These are phyloP conservation scores for Lactarius psammicola DNA, from an alignment of 768 basidiomycete species.

Conservation along the genomic window DNA sequence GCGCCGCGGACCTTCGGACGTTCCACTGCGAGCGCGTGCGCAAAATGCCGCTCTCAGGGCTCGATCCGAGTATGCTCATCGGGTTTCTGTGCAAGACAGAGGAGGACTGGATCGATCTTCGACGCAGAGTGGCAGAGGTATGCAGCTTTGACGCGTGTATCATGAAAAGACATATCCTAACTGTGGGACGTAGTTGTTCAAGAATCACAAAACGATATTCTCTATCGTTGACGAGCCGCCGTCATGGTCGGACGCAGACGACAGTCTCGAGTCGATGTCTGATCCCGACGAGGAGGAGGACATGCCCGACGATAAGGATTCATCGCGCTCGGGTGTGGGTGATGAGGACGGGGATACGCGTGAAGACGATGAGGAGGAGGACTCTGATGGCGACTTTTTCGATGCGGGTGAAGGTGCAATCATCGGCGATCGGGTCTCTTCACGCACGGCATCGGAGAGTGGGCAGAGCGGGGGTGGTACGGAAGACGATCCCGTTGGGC, in stretches of 20 bases:
- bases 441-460: slow-evolving; percentile 37
- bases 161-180: slow-evolving; percentile 5
- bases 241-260: slow-evolving; percentile 76
- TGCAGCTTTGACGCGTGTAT: slow-evolving; percentile 33
- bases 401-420: slow-evolving; percentile 41
- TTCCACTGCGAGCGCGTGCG: slow-evolving; percentile 97
- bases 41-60: slow-evolving; percentile 87
- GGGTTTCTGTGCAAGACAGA: slow-evolving; percentile 87
- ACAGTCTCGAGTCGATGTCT: slow-evolving; percentile 77
- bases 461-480: slow-evolving; percentile 59
- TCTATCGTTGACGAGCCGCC: slow-evolving; percentile 87
- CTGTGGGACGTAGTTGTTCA: slow-evolving; percentile 40
- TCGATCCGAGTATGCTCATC: slow-evolving; percentile 97
- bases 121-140: slow-evolving; percentile 69
- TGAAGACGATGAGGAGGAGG: slow-evolving; percentile 36
- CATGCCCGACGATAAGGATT: slow-evolving; percentile 44
- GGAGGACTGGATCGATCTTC: slow-evolving; percentile 82
- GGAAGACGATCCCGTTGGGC: slow-evolving; percentile 69
- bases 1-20: slow-evolving; percentile 68
- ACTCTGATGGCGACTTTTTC: slow-evolving; percentile 50
- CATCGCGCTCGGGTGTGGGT: slow-evolving; percentile 8
- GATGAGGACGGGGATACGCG: slow-evolving; percentile 31
- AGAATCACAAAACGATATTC: slow-evolving; percentile 64
- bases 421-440: slow-evolving; percentile 44
- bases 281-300: slow-evolving; percentile 71